A percentile compares a stretch with the other conserved stretches of the same genome.
Conservation (phyloP, 306 rosid genomes). For the Boehmeria nivea region DNA sequence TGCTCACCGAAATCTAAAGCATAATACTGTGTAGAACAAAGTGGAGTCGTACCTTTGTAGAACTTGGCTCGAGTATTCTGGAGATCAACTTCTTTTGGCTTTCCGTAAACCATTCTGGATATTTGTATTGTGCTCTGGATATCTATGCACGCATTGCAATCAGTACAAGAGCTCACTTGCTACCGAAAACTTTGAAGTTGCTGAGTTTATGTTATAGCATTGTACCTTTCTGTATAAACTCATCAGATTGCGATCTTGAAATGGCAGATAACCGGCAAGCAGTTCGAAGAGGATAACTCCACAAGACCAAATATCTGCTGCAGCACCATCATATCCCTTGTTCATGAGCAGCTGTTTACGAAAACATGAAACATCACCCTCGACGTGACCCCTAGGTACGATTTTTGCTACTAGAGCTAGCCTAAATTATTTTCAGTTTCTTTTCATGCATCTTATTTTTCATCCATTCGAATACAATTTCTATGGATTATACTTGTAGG, state of each 20-base stretch:
- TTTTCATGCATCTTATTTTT: no score
- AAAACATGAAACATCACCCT: neutral
- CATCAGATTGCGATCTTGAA: conserved; percentile 57
- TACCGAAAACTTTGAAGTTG: neutral
- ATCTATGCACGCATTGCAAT: conserved; percentile 38
- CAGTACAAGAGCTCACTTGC: conserved; percentile 19
- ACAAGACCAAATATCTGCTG: conserved; percentile 87
- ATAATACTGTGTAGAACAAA: neutral
- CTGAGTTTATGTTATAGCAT: neutral
- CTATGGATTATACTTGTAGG: no score
- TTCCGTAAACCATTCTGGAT: conserved; percentile 59
- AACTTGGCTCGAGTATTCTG: conserved; percentile 50
- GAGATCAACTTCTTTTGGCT: conserved; percentile 55
- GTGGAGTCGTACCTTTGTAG: conserved; percentile 33
- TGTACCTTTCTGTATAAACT: conserved; percentile 60
- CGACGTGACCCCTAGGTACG: no score
- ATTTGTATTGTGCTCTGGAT: conserved; percentile 51
- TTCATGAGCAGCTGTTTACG: conserved; percentile 42
- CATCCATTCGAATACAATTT: no score
- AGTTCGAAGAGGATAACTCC: conserved; percentile 77
- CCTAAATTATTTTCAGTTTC: neutral
- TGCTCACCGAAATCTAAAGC: conserved; percentile 5
- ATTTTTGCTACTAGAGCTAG: neutral
- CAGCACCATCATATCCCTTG: conserved; percentile 68
- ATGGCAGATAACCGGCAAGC: conserved; percentile 69